phyloP scores from a whole-genome alignment of 768 basidiomycete species.

The Clitopilus passeckerianus region DNA sequence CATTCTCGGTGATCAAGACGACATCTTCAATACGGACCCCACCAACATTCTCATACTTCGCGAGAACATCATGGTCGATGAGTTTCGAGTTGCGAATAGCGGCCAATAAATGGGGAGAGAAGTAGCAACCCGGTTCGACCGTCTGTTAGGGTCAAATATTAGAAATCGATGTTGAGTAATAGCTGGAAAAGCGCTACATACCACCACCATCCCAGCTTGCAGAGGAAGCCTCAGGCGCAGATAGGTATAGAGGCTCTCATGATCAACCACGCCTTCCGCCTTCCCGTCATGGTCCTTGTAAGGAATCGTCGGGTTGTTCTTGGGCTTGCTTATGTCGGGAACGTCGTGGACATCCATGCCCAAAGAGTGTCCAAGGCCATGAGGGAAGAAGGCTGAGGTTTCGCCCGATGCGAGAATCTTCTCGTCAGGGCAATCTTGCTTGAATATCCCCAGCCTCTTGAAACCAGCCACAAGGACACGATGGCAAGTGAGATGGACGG shows the following conservation, averaged over 20 bases:
- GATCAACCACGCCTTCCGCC: slow-evolving; percentile 27
- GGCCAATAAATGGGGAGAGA: slow-evolving; percentile 73
- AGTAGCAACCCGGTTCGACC: slow-evolving; percentile 88
- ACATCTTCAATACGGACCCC: slow-evolving; percentile 95
- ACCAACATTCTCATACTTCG: slow-evolving; percentile 75
- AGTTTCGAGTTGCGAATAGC: slow-evolving; percentile 56
- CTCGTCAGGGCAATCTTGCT: slow-evolving; percentile 54
- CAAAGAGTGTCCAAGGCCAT: slow-evolving; percentile 86
- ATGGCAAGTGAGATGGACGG: slow-evolving; percentile 80
- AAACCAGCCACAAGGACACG: slow-evolving; percentile 78
- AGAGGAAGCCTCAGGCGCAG: slow-evolving; percentile 75
- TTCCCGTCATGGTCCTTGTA: neutral
- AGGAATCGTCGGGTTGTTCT: slow-evolving; percentile 43
- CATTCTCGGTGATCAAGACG: slow-evolving; percentile 67
- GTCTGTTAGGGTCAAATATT: slow-evolving; percentile 46
- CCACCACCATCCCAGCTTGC: slow-evolving; percentile 79
- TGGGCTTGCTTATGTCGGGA: slow-evolving; percentile 76
- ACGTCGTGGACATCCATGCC: slow-evolving; percentile 96
- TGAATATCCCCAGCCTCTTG: slow-evolving; percentile 82
- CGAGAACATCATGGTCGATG: slow-evolving; percentile 66
- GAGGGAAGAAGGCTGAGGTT: slow-evolving; percentile 88
- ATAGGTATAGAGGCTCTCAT: slow-evolving; percentile 72
- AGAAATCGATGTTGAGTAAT: neutral
- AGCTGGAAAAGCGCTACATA: slow-evolving; percentile 31
- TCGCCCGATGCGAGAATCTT: slow-evolving; percentile 74